phyloP scores from a whole-genome alignment of 495 filamentous ascomycete species.

The Podospora tetraspora region DNA sequence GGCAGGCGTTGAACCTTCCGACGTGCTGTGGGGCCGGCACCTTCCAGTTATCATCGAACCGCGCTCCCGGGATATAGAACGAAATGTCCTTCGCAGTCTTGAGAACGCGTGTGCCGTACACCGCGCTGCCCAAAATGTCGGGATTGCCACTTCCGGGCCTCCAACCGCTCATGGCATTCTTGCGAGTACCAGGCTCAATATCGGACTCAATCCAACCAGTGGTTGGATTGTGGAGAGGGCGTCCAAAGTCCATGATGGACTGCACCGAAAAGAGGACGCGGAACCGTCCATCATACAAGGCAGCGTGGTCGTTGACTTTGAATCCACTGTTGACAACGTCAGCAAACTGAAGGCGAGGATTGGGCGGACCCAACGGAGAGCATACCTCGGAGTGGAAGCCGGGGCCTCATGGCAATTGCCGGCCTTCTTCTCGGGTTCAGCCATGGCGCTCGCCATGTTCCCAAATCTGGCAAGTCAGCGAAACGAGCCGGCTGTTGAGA shows the following conservation, averaged over 20 bases:
- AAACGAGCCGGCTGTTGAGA: background rate
- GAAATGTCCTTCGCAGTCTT: background rate
- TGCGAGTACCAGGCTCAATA: background rate
- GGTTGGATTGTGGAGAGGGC: background rate
- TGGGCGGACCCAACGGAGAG: background rate
- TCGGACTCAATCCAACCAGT: slow-evolving; percentile 9
- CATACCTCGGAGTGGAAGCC: background rate
- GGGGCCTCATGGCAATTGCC: background rate
- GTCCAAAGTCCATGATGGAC: background rate
- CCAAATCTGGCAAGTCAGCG: background rate
- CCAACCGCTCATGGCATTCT: slow-evolving; percentile 14
- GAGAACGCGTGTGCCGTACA: slow-evolving; percentile 4
- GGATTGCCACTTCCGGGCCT: background rate
- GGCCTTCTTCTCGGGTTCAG: background rate
- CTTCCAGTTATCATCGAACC: slow-evolving; percentile 6
- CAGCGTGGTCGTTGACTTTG: background rate
- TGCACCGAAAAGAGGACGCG: background rate
- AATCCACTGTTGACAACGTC: background rate
- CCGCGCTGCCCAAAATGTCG: slow-evolving; percentile 4
- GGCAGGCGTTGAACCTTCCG: slow-evolving; percentile 9
- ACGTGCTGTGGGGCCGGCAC: slow-evolving; percentile 1
- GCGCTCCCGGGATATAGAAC: background rate
- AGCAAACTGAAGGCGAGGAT: background rate
- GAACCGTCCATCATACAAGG: background rate
- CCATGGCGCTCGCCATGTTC: background rate